Base-by-base conservation (phyloP, 2,329 filamentous ascomycete genomes). In the Eurotiales sp. region DNA sequence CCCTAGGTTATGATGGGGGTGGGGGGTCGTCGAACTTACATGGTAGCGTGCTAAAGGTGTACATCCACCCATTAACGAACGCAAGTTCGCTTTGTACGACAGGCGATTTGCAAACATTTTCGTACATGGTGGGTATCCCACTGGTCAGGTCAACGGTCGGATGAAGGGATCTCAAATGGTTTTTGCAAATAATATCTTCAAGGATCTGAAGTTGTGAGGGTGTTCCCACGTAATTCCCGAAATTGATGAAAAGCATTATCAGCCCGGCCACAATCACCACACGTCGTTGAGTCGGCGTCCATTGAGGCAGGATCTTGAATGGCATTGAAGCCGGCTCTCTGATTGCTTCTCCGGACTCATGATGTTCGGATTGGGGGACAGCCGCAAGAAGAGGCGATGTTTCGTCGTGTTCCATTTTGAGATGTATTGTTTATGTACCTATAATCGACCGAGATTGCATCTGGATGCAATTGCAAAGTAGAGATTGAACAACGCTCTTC, bases 51-150 rank as follows among this genome's bases (percentile, higher is more conserved):
- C 58, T 58, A 19, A 61, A 55, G 5, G 58, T 63, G 23, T 61
- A 58, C 44, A 64, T 64, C 51, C 61, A 64, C 2, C 64, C 64
- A 12, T 57, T 54, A 4, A 67, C 40, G 11, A 66, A 41, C 10
- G 64, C 65, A 39, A 66, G 41, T 45, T 67, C 64, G 14, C 55
- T 60, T 42, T 67, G 65, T 12, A 67, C 63, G 12, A 51, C 50
- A 21, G 64, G 64, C 5, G 63, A 60, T 57, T 67, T 67, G 41
- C 65, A 67, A 19, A 49, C 29, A 8, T 51, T 50, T 1, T 53
- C 54, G 37, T 50, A n/a, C 3, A 51, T 21, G 10, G 14, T 15
- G 10, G 17, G n/a, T 12, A 15, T 50, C 2, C 34, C 34, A 25
- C 40, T 41, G 4, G 17, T 5, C 6, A n/a, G 6, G n/a, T 37